Evolutionary conservation across 331 rosid species (phyloP), one percentile per base, ranked within the genome.

Genomic region (Acacia pycnantha): DNA sequence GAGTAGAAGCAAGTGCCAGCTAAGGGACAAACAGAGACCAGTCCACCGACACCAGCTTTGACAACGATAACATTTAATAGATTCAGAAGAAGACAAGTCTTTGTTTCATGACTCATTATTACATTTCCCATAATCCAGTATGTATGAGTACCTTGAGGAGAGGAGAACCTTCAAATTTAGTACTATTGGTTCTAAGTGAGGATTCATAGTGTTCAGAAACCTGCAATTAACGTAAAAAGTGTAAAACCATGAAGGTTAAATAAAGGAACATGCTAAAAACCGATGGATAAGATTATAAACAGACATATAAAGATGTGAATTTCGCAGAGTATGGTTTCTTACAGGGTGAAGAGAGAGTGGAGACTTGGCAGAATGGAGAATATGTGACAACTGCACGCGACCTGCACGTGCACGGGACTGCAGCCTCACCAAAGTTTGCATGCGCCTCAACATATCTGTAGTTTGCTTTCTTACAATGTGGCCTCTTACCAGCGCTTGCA

Each of bases 401-500:
- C 67, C 83, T 18, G 92, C 94, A 74, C 98, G 93, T 29, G 94
- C 98, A 74, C 90, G 91, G 56, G 97, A 70, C 64, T 96, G 99
- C 61, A 96, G 84, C 54, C 95, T 70, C 53, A 94, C 98, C 84
- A 96, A 86, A 35, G 99, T 93, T 86, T 94, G 99, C 97, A 96
- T 96, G 62, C 97, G 90, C 81, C 87, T 84, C 18, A 96, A 91
- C 98, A 96, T 92, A 85, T 96, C 97, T 13, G 98, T 85, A 6
- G 91, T 92, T 86, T 91, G 94, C 85, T 96, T 96, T 81, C 99
- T 92, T 85, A 94, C 99, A 37, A 93, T 92, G 92, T 94, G 92
- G 58, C 99, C 98, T 86, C 98, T 88, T 76, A 91, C 98, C 90
- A 96, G 82, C 70, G 99, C 97, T 88, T 96, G 98, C 84, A 96